Conservation (phyloP, 768 basidiomycete genomes). For the Udeniomyces megalosporus region DNA sequence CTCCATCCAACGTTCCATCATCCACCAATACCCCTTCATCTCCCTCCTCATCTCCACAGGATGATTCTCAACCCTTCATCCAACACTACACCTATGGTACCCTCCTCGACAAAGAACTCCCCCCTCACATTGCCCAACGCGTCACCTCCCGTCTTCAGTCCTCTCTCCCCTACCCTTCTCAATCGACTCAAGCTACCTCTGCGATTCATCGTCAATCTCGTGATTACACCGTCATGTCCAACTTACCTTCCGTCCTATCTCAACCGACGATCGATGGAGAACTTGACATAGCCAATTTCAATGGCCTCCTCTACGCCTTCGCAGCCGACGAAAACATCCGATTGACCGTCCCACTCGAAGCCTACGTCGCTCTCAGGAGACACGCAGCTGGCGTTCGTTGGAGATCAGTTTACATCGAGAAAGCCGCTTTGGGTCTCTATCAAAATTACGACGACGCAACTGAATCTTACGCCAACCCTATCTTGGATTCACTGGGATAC, state of each 20-base stretch:
- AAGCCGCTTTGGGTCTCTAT: slow-evolving; percentile 7
- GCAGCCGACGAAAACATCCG: slow-evolving; percentile 8
- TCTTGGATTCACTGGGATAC: slow-evolving; percentile 32
- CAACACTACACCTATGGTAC: no score
- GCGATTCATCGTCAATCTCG: no score
- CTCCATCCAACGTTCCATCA: not conserved
- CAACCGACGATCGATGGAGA: not conserved
- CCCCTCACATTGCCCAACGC: no score
- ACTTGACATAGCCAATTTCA: not conserved
- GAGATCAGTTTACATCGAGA: slow-evolving; percentile 9
- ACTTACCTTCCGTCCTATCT: not conserved
- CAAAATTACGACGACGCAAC: slow-evolving; percentile 14
- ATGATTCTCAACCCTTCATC: no score
- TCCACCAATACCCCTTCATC: no score
- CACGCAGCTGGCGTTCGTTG: slow-evolving; percentile 12
- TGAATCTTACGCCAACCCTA: slow-evolving; percentile 12
- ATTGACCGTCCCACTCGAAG: slow-evolving; percentile 5
- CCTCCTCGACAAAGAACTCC: no score
- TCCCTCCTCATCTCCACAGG: no score
- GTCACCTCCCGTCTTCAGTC: not conserved
- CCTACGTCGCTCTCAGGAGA: slow-evolving; percentile 9
- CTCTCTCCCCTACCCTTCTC: not conserved
- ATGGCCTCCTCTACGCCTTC: slow-evolving; percentile 9
- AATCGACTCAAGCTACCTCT: not conserved
- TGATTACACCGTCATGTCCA: not conserved